Base-by-base conservation (phyloP, 331 rosid species). In the Stylosanthes scabra region DNA sequence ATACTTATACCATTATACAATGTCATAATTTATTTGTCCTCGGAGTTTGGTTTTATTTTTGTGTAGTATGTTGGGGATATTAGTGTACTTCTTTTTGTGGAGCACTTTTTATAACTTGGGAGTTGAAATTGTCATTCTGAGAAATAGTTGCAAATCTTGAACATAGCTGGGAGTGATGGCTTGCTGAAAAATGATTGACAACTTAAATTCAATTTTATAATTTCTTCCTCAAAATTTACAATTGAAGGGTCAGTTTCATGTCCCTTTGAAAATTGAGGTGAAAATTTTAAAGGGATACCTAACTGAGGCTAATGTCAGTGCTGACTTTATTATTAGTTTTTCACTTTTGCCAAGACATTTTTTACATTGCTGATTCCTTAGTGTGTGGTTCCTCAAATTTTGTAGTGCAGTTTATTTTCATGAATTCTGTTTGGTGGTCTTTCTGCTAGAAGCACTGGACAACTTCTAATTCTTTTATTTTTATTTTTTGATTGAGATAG, bases 401-500 rank as follows among this genome's bases (percentile, higher is more conserved):
- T 55, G 14, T 49, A 42, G 64, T 63, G 27, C 62, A n/a, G 42
- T 72, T 58, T 51, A 67, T 69, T 47, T 11, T 11, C 68, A 68
- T 63, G 16, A 71, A 34, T 25, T 77, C 14, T 59, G 57, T 60
- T 71, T 72, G 72, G 27, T 72, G 46, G 67, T 66, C 49, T 51
- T 55, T 25, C 64, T 16, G 50, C 27, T 66, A 45, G 59, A 57
- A 71, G 66, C 70, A 74, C 68, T 63, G 41, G 66, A 40, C 50
- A 71, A 3, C 27, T 27, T 60, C 68, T 84, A 77, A 78, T 73
- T 45, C 12, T 34, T 64, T 47, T 3, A 64, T 71, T 80, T 71
- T 61, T 42, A 7, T 7, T 25, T 77, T 59, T 77, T 59, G 60
- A 16, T 70, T 65, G 83, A 61, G 73, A 81, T 81, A 94, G 99